Evolutionary conservation across 495 filamentous ascomycete species (phyloP).

Genomic region (Peziza echinospora): DNA sequence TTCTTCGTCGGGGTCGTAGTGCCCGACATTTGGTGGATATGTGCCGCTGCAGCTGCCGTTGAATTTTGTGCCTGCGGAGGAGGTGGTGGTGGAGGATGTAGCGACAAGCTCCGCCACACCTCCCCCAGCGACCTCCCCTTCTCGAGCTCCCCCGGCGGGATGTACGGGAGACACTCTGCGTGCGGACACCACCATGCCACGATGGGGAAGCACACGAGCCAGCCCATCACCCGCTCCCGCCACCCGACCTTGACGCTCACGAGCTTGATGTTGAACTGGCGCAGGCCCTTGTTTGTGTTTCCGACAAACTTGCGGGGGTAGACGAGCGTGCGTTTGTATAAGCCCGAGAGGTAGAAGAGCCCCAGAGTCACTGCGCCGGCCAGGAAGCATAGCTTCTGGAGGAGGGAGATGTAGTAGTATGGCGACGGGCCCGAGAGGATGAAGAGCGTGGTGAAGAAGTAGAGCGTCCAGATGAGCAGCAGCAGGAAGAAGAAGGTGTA

Average conservation of each 20-base stretch:
- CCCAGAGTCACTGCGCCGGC: slow-evolving; percentile 64
- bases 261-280: slow-evolving; percentile 86
- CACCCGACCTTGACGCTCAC: slow-evolving; percentile 68
- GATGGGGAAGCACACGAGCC: slow-evolving; percentile 1
- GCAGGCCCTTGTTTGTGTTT: slow-evolving; percentile 68
- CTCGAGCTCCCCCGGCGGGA: background rate
- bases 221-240: slow-evolving; percentile 32
- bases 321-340: slow-evolving; percentile 83
- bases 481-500: slow-evolving; percentile 85
- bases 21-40: slow-evolving; percentile 8
- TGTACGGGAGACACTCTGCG: background rate
- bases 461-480: slow-evolving; percentile 53
- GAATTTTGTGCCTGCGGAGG: background rate
- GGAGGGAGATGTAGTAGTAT: slow-evolving; percentile 84
- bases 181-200: slow-evolving; percentile 3
- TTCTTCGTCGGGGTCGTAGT: slow-evolving; percentile 20
- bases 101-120: slow-evolving; percentile 6
- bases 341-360: slow-evolving; percentile 78
- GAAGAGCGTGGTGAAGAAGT: slow-evolving; percentile 73
- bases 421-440: slow-evolving; percentile 77
- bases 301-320: slow-evolving; percentile 86
- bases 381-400: slow-evolving; percentile 68
- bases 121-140: background rate
- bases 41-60: background rate
- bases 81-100: slow-evolving; percentile 8